Percentiles rank a stretch among this genome's conserved stretches.
These are phyloP conservation scores for Chiua virens DNA, from an alignment of 768 basidiomycete species.

Conservation along the genomic window DNA sequence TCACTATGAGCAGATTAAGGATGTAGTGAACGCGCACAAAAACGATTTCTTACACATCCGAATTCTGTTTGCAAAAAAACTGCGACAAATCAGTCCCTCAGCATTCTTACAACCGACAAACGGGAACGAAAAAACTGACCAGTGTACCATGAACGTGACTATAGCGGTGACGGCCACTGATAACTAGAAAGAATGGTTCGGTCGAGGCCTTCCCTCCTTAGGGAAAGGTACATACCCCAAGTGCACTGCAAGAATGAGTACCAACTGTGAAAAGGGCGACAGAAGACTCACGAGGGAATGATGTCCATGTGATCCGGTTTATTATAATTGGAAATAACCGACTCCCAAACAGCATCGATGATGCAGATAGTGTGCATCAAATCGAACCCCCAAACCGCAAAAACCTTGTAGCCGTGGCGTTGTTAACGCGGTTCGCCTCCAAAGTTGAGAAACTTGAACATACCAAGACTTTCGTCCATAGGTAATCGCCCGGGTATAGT, in stretches of 20 bases:
- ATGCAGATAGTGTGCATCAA: constrained; percentile 31
- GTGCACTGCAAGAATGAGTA: constrained; percentile 16
- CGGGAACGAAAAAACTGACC: constrained; percentile 12
- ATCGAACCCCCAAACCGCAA: constrained; percentile 29
- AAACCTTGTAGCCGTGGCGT: constrained; percentile 21
- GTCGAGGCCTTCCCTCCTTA: neutral
- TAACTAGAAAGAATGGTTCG: constrained; percentile 13
- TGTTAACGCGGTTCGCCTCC: neutral
- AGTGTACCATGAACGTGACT: constrained; percentile 36
- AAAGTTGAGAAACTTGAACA: neutral
- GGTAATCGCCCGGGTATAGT: constrained; percentile 29
- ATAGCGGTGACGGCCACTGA: constrained; percentile 32
- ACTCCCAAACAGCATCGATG: constrained; percentile 26
- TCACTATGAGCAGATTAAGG: constrained; percentile 22
- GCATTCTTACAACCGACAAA: neutral
- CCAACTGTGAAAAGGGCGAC: fast-evolving
- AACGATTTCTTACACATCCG: constrained; percentile 28
- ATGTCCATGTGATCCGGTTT: constrained; percentile 26
- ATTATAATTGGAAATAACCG: constrained; percentile 25
- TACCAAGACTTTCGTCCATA: constrained; percentile 30
- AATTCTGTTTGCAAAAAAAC: constrained; percentile 36
- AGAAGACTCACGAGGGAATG: constrained; percentile 27
- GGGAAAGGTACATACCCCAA: constrained; percentile 21
- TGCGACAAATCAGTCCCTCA: neutral
- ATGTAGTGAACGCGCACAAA: neutral